Evolutionary conservation across 2,329 filamentous ascomycete species (phyloP).

Genomic region (Lecanicillium sp.): DNA sequence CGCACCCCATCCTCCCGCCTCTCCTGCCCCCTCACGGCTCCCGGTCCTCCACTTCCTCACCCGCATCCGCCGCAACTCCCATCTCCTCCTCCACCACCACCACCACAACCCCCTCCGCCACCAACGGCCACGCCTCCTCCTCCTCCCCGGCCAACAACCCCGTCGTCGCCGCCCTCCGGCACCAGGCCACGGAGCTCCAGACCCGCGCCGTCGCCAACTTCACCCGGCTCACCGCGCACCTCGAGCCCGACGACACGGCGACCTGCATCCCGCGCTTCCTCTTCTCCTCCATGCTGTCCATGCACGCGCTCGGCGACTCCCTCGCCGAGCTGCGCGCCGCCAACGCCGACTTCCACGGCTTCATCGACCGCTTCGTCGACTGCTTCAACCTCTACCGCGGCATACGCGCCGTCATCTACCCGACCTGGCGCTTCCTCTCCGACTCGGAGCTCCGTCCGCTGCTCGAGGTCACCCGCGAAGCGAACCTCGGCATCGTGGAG

Average conservation of each 20-base stretch:
- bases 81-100: constrained; percentile 10
- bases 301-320: constrained; percentile 44
- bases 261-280: constrained; percentile 36
- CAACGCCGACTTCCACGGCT: constrained; percentile 20
- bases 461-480: constrained; percentile 11
- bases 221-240: constrained; percentile 24
- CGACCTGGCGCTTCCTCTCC: constrained; percentile 13
- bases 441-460: constrained; percentile 14
- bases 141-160: constrained; percentile 8
- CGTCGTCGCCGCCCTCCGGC: constrained; percentile 22
- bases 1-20: constrained; percentile 9
- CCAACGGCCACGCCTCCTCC: constrained; percentile 21
- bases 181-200: constrained; percentile 38
- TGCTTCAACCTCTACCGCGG: constrained; percentile 15
- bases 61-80: constrained; percentile 10
- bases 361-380: constrained; percentile 15
- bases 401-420: constrained; percentile 14
- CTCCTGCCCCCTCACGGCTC: constrained; percentile 10
- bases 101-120: constrained; percentile 20
- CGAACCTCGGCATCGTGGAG: constrained; percentile 8
- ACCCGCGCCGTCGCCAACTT: constrained; percentile 36
- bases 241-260: constrained; percentile 21
- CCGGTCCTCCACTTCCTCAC: constrained; percentile 16
- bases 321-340: constrained; percentile 32
- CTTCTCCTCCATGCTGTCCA: constrained; percentile 38